Evolutionary conservation across 306 rosid genomes (phyloP), one percentile per base, ranked within the genome.

Genomic region (Inga oerstediana): DNA sequence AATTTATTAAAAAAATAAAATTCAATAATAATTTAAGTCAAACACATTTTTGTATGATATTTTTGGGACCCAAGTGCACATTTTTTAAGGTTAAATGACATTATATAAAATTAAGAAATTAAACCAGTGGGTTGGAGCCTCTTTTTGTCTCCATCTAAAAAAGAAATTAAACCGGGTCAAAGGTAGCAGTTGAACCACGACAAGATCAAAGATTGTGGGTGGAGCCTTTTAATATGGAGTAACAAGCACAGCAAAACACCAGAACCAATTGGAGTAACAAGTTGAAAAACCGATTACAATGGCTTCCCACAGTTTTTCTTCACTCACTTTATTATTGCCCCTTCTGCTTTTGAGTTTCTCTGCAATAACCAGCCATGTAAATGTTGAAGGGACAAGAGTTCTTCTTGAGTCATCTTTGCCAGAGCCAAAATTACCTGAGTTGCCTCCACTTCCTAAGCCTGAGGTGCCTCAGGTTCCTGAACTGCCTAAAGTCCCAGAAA

Each of bases 221-320:
- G 61, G 61, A 24, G 8, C 61, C 24, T 19, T 15, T 65, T 65
- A 2, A 48, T 48, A 48, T 48, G 16, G 52, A 17, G 39, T 44
- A 75, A 74, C 65, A 62, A 79, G 46, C 58, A 44, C 9, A 65
- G 44, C 78, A 82, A 72, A 41, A 19, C 11, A 6, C 59, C n/a
- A 52, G 6, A 17, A 52, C 59, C 59, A 52, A 49, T 13, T 9
- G 20, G 56, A 49, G 56, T 13, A 15, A 5, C 24, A 7, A 72
- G 30, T 5, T 22, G 22, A 0, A n/a, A 43, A 19, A 27, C 37
- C 71, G 43, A 15, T 27, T 24, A 34, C 71, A 30, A 65, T 65
- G 71, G 71, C 71, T 65, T 65, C 71, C 43, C n/a, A 65, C 41
- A 30, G n/a, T 32, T 32, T 65, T 34, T 65, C 71, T 30, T 65